Conservation (phyloP, 2,329 filamentous ascomycete species). For the Dothistroma pini region DNA sequence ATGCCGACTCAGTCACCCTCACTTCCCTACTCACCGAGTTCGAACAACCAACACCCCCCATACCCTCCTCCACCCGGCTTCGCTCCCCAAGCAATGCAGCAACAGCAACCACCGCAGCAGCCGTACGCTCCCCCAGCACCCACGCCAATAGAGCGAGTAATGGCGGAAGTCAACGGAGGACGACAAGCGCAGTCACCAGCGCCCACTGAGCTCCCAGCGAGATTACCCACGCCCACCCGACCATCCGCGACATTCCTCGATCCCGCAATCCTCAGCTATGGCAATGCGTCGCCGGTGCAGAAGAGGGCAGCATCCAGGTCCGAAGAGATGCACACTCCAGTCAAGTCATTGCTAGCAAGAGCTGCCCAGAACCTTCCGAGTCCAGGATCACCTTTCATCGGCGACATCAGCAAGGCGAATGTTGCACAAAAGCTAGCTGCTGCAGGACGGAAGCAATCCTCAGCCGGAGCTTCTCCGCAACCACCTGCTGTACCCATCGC, state of each 20-base stretch:
- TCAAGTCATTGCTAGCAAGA: constrained; percentile 38
- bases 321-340: constrained; percentile 39
- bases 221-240: constrained; percentile 32
- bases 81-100: neutral
- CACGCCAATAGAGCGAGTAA: constrained; percentile 4
- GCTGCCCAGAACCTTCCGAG: constrained; percentile 36
- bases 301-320: constrained; percentile 23
- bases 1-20: neutral
- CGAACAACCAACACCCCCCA: neutral
- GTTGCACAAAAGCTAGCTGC: constrained; percentile 25
- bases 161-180: constrained; percentile 13
- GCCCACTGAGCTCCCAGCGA: constrained; percentile 18
- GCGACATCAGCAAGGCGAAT: constrained; percentile 27
- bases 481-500: constrained; percentile 9
- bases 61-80: neutral
- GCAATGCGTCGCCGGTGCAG: constrained; percentile 33
- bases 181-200: constrained; percentile 12
- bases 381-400: constrained; percentile 39
- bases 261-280: constrained; percentile 74
- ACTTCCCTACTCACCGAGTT: neutral
- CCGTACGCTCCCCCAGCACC: neutral
- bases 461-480: constrained; percentile 2
- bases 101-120: neutral
- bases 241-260: constrained; percentile 60
- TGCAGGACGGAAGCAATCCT: constrained; percentile 9